Conservation (phyloP, 2,329 filamentous ascomycete species). For the Coleophoma cylindrospora region DNA sequence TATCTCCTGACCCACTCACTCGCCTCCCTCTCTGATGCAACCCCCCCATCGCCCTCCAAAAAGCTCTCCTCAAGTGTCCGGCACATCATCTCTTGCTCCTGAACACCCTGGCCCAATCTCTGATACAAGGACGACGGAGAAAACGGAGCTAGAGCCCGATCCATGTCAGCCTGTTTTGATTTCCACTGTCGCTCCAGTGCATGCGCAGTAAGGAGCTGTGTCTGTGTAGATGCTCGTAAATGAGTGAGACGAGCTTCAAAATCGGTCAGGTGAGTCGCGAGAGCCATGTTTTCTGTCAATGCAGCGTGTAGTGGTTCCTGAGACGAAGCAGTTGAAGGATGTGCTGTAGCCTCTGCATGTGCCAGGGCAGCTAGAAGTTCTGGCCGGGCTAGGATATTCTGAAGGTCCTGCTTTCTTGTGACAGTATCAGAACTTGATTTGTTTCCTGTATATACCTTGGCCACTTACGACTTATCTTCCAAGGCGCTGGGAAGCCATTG, state of each 20-base stretch:
- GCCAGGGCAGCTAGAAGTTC: constrained; percentile 70
- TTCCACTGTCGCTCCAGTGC: constrained; percentile 91
- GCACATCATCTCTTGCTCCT: constrained; percentile 79
- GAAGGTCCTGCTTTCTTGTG: constrained; percentile 71
- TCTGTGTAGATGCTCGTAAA: constrained; percentile 68
- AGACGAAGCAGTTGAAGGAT: constrained; percentile 66
- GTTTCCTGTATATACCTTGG: not conserved
- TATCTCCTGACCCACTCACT: constrained; percentile 80
- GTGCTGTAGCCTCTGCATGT: constrained; percentile 58
- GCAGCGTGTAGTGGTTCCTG: constrained; percentile 59
- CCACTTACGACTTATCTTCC: constrained; percentile 74
- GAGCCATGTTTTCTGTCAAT: constrained; percentile 65
- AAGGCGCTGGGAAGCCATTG: constrained; percentile 75
- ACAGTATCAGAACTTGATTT: constrained; percentile 4
- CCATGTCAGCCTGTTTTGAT: constrained; percentile 84
- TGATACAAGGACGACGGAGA: constrained; percentile 84
- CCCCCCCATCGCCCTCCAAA: constrained; percentile 44
- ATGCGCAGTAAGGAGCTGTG: constrained; percentile 76
- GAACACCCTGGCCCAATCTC: constrained; percentile 67
- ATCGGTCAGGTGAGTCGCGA: constrained; percentile 58
- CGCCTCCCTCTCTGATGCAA: constrained; percentile 75
- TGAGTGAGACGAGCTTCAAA: constrained; percentile 52
- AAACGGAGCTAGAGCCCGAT: constrained; percentile 77
- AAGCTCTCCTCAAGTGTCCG: constrained; percentile 89
- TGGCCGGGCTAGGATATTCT: constrained; percentile 60